Evolutionary conservation across 257 asterid species (phyloP), one percentile per base, ranked within the genome.

Genomic region (Ballota nigra): DNA sequence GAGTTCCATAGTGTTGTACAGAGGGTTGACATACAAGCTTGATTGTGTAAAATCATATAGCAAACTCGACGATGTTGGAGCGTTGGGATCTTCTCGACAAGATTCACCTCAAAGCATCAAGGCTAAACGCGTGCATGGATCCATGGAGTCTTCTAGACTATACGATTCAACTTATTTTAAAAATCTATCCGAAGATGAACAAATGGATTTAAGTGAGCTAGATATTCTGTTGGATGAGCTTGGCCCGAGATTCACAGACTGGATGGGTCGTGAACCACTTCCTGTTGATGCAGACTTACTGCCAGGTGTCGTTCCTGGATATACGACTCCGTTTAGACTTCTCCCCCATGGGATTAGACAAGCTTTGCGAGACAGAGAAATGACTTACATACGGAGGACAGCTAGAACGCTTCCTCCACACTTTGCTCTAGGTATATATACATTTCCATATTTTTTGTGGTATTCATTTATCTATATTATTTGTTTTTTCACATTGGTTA

Each of bases 221-320:
- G 80, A 92, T 80, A 61, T 53, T 64, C 67, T 87, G 63, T 78
- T 94, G 63, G 91, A 86, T 70, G 92, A 86, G 75, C 90, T 91
- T 34, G 97, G 97, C 26, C 97, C 96, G 2, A 80, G 99, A 78
- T 91, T 85, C 78, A 57, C 71, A 59, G 96, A 91, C 83, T 94
- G 99, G 99, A 80, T 87, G 0, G 98, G 97, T 61, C 88, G 89
- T 52, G 89, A 78, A 18, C 98, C 97, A 23, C 45, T 91, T 75
- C 99, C 99, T 22, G 86, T 94, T 76, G 95, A 94, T 85, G 98
- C 97, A 15, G 98, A 94, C 82, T 73, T 91, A 77, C 78, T 94
- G 69, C 96, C 97, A 55, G 80, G 86, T 73, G 82, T 82, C 23
- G 82, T 89, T 71, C 88, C 85, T 52, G 96, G 91, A 40, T 91